These are phyloP conservation scores for Ceratorhiza oryzae-sativae DNA, from an alignment of 1,284 basidiomycete genomes.

Conservation along the genomic window DNA sequence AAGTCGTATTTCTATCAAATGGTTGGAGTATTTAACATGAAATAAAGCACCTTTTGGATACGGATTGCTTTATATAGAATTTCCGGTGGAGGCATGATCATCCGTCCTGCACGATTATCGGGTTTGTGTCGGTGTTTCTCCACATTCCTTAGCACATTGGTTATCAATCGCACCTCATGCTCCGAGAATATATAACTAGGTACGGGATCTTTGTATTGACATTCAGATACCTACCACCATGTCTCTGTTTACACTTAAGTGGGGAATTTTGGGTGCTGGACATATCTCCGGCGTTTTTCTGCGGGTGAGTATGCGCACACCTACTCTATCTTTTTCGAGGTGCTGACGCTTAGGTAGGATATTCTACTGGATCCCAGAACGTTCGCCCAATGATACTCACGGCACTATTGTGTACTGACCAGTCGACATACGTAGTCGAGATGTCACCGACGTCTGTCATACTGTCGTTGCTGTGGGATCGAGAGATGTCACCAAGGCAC, in stretches of 20 bases:
- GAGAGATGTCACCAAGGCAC: slow-evolving; percentile 70
- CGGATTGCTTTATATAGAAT: too few species aligned
- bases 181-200: background rate
- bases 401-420: background rate
- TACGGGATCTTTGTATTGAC: background rate
- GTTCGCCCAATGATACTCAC: slow-evolving; percentile 11
- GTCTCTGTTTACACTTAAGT: slow-evolving; percentile 32
- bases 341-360: slow-evolving; percentile 18
- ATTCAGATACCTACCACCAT: background rate
- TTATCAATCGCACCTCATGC: background rate
- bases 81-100: background rate
- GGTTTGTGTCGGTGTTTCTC: slow-evolving; percentile 7
- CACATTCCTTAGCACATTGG: background rate
- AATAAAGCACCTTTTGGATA: too few species aligned
- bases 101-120: background rate
- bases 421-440: slow-evolving; percentile 52
- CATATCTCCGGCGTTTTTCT: slow-evolving; percentile 41
- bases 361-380: slow-evolving; percentile 41
- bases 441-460: slow-evolving; percentile 76
- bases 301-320: slow-evolving; percentile 30
- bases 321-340: background rate
- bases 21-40: too few species aligned
- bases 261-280: slow-evolving; percentile 42
- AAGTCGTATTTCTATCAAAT: too few species aligned
- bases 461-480: slow-evolving; percentile 83